A percentile compares a stretch with the other conserved stretches of the same genome.
Conservation (phyloP, 1,284 basidiomycete genomes). For the Moesziomyces globuligerus region DNA sequence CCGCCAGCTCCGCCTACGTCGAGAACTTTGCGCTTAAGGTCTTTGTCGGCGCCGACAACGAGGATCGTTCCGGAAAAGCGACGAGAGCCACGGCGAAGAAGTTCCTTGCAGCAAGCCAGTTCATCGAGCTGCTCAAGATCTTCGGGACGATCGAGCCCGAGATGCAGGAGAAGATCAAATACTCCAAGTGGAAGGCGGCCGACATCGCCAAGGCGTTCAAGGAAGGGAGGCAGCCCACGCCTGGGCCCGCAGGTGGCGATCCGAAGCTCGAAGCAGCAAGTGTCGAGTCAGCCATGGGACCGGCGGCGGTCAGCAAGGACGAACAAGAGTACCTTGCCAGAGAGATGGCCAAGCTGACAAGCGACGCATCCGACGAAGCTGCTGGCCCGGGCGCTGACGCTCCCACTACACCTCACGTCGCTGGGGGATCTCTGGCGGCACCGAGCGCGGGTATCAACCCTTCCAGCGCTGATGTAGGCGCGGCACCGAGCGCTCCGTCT, state of each 20-base stretch:
- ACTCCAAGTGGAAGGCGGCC: conserved; percentile 91
- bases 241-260: conserved; percentile 54
- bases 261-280: conserved; percentile 37
- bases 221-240: conserved; percentile 71
- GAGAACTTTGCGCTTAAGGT: conserved; percentile 93
- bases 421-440: background rate
- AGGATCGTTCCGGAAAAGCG: conserved; percentile 81
- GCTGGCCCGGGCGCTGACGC: background rate
- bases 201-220: conserved; percentile 87
- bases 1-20: conserved; percentile 84
- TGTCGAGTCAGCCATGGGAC: conserved; percentile 31
- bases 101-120: conserved; percentile 86
- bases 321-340: conserved; percentile 55
- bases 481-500: background rate
- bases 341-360: conserved; percentile 57
- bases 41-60: conserved; percentile 88
- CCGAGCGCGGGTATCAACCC: background rate
- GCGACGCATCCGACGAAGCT: conserved; percentile 11
- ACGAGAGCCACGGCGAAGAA: conserved; percentile 85
- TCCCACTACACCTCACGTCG: background rate
- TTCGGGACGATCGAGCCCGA: conserved; percentile 72
- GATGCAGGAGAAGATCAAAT: conserved; percentile 80
- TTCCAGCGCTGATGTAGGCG: background rate
- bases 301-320: conserved; percentile 23
- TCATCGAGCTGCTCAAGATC: conserved; percentile 81